A percentile compares a stretch with the other conserved stretches of the same genome.
Evolutionary conservation across 192 early-diverging fungal genomes (phyloP).

Genomic region (Chytriomyces sp.): DNA sequence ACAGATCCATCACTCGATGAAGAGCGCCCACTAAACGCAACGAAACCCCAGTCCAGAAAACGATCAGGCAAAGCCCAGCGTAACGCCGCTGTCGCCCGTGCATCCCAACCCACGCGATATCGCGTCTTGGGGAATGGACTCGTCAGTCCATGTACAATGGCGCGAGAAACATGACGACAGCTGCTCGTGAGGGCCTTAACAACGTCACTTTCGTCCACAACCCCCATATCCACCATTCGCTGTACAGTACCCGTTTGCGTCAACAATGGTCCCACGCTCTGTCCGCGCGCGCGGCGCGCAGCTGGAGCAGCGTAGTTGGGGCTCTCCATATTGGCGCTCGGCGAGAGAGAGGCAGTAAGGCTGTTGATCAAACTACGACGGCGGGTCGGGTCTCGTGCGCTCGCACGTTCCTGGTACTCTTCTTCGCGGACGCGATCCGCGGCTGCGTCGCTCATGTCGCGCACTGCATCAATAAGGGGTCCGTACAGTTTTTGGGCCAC

Average conservation of each 20-base stretch:
- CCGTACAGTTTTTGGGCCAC: conserved; percentile 27
- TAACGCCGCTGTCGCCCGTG: conserved; percentile 20
- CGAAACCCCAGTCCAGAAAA: conserved; percentile 43
- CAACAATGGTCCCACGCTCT: conserved; percentile 14
- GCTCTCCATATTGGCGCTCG: neutral
- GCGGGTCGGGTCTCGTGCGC: neutral
- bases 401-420: neutral
- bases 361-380: neutral
- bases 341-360: neutral
- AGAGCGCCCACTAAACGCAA: conserved; percentile 21
- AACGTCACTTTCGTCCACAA: neutral
- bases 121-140: conserved; percentile 41
- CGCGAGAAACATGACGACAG: conserved; percentile 33
- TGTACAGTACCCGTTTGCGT: neutral
- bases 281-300: neutral
- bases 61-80: conserved; percentile 38
- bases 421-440: conserved; percentile 2
- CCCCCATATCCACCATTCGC: conserved; percentile 6
- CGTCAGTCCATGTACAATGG: conserved; percentile 37
- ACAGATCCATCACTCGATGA: no score
- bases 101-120: conserved; percentile 43
- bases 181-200: conserved; percentile 11
- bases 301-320: neutral
- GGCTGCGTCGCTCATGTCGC: neutral
- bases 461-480: conserved; percentile 27